Conservation (phyloP, 306 rosid genomes). For the Oxytropis ochrocephala region DNA sequence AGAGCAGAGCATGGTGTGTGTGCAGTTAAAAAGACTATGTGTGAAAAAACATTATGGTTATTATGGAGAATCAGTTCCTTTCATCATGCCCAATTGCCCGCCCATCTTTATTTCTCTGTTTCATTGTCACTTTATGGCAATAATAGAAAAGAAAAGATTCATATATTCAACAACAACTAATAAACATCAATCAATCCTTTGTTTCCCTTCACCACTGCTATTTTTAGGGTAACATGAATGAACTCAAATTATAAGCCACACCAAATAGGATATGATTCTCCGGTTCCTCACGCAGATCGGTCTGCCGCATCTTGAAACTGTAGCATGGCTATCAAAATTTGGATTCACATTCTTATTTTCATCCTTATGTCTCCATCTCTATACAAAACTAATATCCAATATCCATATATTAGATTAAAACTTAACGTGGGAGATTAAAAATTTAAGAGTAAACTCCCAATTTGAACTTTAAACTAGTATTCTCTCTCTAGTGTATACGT, state of each 20-base stretch:
- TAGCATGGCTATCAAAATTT: neutral
- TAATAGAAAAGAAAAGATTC: slow-evolving; percentile 72
- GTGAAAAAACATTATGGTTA: neutral
- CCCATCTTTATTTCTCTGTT: slow-evolving; percentile 26
- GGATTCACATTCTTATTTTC: no score
- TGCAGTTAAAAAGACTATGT: neutral
- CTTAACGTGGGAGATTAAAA: no score
- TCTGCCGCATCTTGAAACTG: slow-evolving; percentile 19
- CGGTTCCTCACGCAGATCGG: neutral
- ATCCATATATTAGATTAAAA: no score
- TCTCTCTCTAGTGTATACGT: no score
- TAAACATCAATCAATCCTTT: neutral
- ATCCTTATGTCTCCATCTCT: no score
- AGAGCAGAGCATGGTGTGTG: neutral
- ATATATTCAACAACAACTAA: slow-evolving; percentile 26
- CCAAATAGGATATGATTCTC: slow-evolving; percentile 2
- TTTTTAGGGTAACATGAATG: slow-evolving; percentile 12
- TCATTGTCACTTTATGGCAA: slow-evolving; percentile 34
- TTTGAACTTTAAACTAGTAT: no score
- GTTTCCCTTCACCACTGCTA: neutral
- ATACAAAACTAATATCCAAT: no score
- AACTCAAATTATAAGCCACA: neutral
- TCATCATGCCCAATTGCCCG: slow-evolving; percentile 42
- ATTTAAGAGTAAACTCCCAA: no score
- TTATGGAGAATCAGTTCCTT: slow-evolving; percentile 44